Conservation (phyloP, 441 rosid genomes). For the Populus hybrid region DNA sequence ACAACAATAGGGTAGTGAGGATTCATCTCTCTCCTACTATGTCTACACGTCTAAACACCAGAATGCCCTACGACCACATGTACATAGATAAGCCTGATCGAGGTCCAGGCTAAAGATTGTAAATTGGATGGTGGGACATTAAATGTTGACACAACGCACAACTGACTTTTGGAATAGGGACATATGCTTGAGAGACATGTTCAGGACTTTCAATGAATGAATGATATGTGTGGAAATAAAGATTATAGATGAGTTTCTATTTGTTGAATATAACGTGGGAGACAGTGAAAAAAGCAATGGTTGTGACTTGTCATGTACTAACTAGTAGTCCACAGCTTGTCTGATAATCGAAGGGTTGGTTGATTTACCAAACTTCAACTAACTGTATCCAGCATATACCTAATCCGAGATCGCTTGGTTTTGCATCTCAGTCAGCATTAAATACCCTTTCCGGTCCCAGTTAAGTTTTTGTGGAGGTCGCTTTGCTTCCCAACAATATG, state of each 20-base stretch:
- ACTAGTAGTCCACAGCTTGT: too few relatives aligned
- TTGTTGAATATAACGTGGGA: too few relatives aligned
- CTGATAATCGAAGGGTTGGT: too few relatives aligned
- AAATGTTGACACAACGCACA: background rate
- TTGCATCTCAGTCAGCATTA: background rate
- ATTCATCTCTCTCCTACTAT: background rate
- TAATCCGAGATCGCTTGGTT: too few relatives aligned
- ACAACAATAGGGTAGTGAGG: background rate
- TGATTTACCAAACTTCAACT: too few relatives aligned
- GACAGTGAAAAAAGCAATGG: too few relatives aligned
- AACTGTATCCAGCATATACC: too few relatives aligned
- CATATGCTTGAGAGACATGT: background rate
- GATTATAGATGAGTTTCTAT: too few relatives aligned
- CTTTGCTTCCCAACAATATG: background rate
- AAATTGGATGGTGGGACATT: background rate
- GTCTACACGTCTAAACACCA: background rate
- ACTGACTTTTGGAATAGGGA: background rate
- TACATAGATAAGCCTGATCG: background rate
- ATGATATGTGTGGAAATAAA: too few relatives aligned
- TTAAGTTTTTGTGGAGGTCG: background rate
- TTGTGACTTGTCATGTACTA: too few relatives aligned
- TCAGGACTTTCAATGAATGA: too few relatives aligned
- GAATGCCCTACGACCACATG: background rate
- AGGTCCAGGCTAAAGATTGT: background rate
- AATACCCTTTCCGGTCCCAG: background rate